Evolutionary conservation across 176 grass and related monocot species (phyloP), one percentile per base, ranked within the genome.

Genomic region (Musa itinerans): DNA sequence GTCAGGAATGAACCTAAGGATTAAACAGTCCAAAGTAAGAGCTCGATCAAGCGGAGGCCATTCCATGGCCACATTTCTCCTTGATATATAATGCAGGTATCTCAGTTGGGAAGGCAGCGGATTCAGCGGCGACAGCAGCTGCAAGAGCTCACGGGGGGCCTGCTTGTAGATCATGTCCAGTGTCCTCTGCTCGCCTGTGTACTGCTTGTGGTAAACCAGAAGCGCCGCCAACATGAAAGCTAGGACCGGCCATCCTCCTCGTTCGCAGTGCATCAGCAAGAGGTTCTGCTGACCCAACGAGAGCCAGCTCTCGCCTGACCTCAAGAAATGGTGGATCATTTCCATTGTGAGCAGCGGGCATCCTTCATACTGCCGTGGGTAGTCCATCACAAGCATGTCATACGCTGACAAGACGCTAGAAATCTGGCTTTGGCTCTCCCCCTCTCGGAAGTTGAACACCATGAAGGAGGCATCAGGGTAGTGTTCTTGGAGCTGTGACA

Each of bases 141-240:
- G 95, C 72, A 98, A 76, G 48, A 98, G 73, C 61, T 94, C 90
- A 21, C 79, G 80, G 15, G 95, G 95, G 6, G 95, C 95, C 86
- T 99, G 95, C 82, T 85, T 99, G 54, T 99, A 99, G 24, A 94
- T 85, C 95, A 99, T 99, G 61, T 99, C 95, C 72, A 99, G 58
- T 74, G 95, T 99, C 61, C 83, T 86, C 67, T 91, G 90, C 59
- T 99, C 95, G 69, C 86, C 86, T 52, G 86, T 74, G 23, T 89
- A 99, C 80, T 94, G 95, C 53, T 99, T 99, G 63, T 88, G 81
- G 53, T 99, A 99, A 62, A 99, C 83, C 52, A 99, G 78, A 70
- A 94, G 69, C 13, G 90, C 95, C 16, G 95, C 90, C 51, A 98
- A 81, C 95, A 98, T 98, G 74, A 98, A 98, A 22, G 95, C 90